These are phyloP conservation scores for Tubosaeta brunneosetosa DNA, from an alignment of 768 basidiomycete genomes.

Conservation along the genomic window DNA sequence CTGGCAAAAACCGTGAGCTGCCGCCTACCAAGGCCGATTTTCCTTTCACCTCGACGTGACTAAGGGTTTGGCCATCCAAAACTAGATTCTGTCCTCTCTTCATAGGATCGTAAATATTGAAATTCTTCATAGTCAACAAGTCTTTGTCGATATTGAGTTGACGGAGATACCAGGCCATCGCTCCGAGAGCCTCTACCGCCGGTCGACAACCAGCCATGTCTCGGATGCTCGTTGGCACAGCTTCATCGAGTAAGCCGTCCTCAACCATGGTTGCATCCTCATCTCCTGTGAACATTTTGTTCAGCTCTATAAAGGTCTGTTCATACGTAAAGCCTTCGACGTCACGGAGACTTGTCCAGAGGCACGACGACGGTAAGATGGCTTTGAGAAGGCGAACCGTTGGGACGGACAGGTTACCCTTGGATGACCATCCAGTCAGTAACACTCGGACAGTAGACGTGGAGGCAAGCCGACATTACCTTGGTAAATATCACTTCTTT, in stretches of 20 bases:
- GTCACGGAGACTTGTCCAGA: slow-evolving; percentile 84
- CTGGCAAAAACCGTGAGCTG: slow-evolving; percentile 32
- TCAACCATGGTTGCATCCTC: slow-evolving; percentile 46
- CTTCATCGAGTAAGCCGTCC: slow-evolving; percentile 32
- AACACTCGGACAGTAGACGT: background rate
- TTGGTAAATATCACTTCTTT: slow-evolving; percentile 91
- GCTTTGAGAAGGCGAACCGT: slow-evolving; percentile 81
- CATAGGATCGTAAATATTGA: slow-evolving; percentile 97
- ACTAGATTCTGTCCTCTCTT: slow-evolving; percentile 79
- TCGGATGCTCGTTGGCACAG: slow-evolving; percentile 68
- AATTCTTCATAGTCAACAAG: slow-evolving; percentile 92
- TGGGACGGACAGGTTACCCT: slow-evolving; percentile 83
- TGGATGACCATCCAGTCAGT: background rate
- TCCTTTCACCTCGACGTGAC: slow-evolving; percentile 79
- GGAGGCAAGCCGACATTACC: slow-evolving; percentile 37
- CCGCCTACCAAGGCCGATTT: background rate
- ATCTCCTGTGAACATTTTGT: slow-evolving; percentile 52
- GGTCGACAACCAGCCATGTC: slow-evolving; percentile 59
- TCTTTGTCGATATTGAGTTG: slow-evolving; percentile 96
- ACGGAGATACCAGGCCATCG: slow-evolving; percentile 91
- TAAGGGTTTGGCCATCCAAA: slow-evolving; percentile 91
- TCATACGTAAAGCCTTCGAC: slow-evolving; percentile 81
- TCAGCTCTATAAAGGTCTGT: slow-evolving; percentile 63
- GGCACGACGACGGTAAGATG: slow-evolving; percentile 71
- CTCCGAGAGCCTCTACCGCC: slow-evolving; percentile 84